Evolutionary conservation across 192 early-diverging fungal species (phyloP).

Genomic region (Linderina pennispora): DNA sequence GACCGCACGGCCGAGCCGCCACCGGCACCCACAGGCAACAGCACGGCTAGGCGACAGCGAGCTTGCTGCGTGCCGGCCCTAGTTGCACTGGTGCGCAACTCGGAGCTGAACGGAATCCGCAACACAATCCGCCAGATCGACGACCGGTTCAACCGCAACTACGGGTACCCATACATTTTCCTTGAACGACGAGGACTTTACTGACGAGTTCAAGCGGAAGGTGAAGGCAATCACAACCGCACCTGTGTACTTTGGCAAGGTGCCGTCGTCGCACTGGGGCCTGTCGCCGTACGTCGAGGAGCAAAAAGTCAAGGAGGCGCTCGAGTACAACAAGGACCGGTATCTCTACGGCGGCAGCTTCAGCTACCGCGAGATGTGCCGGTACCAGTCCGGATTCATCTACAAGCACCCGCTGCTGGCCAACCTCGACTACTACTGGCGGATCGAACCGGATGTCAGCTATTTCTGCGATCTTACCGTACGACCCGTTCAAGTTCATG

Average conservation of each 20-base stretch:
- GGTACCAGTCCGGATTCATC: constrained; percentile 45
- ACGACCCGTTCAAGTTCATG: constrained; percentile 55
- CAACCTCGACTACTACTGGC: constrained; percentile 54
- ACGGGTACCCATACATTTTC: constrained; percentile 64
- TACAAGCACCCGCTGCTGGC: constrained; percentile 51
- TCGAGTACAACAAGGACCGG: constrained; percentile 45
- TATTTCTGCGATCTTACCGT: constrained; percentile 49
- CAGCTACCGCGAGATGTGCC: constrained; percentile 50
- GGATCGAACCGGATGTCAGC: constrained; percentile 48
- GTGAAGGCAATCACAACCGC: constrained; percentile 50
- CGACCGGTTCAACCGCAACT: constrained; percentile 60
- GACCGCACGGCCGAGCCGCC: no score
- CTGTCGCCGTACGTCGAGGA: constrained; percentile 66
- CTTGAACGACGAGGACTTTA: constrained; percentile 66
- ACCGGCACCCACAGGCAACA: no score
- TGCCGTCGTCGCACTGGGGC: constrained; percentile 64
- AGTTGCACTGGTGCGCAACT: constrained; percentile 69
- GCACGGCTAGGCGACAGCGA: no score
- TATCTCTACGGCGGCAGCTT: constrained; percentile 62
- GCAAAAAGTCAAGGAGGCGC: constrained; percentile 42
- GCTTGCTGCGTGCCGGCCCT: no score
- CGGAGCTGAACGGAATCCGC: constrained; percentile 56
- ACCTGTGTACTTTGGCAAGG: constrained; percentile 55
- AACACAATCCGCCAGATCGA: constrained; percentile 63
- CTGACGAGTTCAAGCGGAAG: constrained; percentile 48